Evolutionary conservation across 805 yeast species (phyloP).

Genomic region (Candida wancherniae): DNA sequence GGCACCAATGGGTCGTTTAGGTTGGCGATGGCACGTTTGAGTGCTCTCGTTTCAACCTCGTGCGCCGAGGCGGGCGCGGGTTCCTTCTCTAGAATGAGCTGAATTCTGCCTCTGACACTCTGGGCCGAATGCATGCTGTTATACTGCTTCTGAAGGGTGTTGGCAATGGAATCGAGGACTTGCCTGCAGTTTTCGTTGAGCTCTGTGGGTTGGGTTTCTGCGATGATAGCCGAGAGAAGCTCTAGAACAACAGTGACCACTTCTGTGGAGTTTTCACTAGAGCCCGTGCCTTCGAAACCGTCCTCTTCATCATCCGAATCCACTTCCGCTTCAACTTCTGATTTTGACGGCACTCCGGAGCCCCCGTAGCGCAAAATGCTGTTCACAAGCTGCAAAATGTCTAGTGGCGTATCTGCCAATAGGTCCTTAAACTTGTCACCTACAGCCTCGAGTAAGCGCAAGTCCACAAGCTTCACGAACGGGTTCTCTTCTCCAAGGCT

Average conservation of each 20-base stretch:
- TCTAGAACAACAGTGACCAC: slow-evolving; percentile 30
- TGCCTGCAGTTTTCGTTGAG: slow-evolving; percentile 26
- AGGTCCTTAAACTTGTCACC: slow-evolving; percentile 54
- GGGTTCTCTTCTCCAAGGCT: slow-evolving; percentile 39
- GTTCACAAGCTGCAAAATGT: slow-evolving; percentile 43
- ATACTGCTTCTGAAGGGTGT: slow-evolving; percentile 11
- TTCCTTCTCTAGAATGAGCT: slow-evolving; percentile 24
- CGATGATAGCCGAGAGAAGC: slow-evolving; percentile 32
- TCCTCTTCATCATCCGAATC: slow-evolving; percentile 21
- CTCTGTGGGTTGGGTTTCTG: slow-evolving; percentile 23
- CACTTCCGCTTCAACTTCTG: slow-evolving; percentile 1
- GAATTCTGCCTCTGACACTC: slow-evolving; percentile 29
- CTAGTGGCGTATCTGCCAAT: slow-evolving; percentile 51
- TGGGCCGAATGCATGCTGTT: slow-evolving; percentile 7
- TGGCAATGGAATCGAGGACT: slow-evolving; percentile 26
- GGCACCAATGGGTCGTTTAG: slow-evolving; percentile 79
- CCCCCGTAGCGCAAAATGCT: slow-evolving; percentile 22
- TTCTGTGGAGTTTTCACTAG: slow-evolving; percentile 26
- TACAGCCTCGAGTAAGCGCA: slow-evolving; percentile 60
- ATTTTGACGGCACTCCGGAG: not conserved
- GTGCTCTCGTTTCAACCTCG: slow-evolving; percentile 34
- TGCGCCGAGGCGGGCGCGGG: slow-evolving; percentile 14
- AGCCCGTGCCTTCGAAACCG: slow-evolving; percentile 5
- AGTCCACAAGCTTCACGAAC: slow-evolving; percentile 50
- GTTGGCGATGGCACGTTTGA: slow-evolving; percentile 59